These are phyloP conservation scores for Acanthamoeba divionensis DNA, from an alignment of 208 protist species.

Conservation along the genomic window DNA sequence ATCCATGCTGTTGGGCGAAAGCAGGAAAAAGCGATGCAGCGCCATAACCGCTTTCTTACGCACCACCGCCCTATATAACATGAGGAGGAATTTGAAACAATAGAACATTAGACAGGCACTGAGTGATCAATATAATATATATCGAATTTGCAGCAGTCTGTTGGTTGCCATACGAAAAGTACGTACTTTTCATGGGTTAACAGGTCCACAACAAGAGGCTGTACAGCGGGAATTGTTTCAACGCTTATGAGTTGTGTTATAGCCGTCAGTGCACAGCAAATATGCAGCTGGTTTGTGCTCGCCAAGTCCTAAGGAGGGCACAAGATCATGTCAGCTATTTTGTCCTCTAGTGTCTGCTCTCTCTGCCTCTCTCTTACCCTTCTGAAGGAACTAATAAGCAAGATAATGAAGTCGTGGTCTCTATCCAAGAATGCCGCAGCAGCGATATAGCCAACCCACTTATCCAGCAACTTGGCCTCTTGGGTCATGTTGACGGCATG, in stretches of 20 bases:
- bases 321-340: no score
- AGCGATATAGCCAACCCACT: slow-evolving; percentile 87
- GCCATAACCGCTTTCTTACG: slow-evolving; percentile 90
- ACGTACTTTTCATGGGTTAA: slow-evolving; percentile 65
- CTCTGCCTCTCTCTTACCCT: slow-evolving; percentile 60
- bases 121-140: no score
- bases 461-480: slow-evolving; percentile 27
- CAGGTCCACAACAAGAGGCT: slow-evolving; percentile 74
- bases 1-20: slow-evolving; percentile 11
- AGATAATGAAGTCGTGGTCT: slow-evolving; percentile 89
- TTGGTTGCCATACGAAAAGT: not conserved
- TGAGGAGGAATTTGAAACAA: not conserved
- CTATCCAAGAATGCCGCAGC: slow-evolving; percentile 84
- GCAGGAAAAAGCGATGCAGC: slow-evolving; percentile 86
- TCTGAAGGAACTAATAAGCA: slow-evolving; percentile 91
- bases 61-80: slow-evolving; percentile 75
- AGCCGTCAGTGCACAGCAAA: slow-evolving; percentile 87
- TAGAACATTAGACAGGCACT: not conserved
- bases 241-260: slow-evolving; percentile 82
- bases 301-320: slow-evolving; percentile 91
- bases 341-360: no score
- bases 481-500: slow-evolving; percentile 94
- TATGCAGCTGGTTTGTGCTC: slow-evolving; percentile 86
- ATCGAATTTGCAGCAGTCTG: no score
- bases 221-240: slow-evolving; percentile 88